Evolutionary conservation across 2,329 filamentous ascomycete species (phyloP).

Genomic region (Aspergillus sergii): DNA sequence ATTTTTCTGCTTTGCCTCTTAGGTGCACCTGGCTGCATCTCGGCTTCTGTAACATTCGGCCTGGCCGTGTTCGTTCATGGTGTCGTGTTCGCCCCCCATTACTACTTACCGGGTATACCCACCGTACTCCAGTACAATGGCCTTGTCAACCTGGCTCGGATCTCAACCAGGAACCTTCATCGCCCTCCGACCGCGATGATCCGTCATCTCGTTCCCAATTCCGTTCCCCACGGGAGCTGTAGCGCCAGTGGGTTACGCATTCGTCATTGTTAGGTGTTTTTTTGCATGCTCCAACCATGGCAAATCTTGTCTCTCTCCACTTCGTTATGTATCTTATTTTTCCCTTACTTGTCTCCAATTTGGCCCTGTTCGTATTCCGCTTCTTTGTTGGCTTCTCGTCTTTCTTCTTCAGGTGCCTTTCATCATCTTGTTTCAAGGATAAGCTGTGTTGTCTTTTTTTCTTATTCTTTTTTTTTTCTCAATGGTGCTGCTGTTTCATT

Average conservation of each 20-base stretch:
- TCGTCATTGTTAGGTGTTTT: slow-evolving; percentile 30
- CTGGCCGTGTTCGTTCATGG: slow-evolving; percentile 22
- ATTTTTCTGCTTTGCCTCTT: slow-evolving; percentile 4
- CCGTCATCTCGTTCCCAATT: slow-evolving; percentile 16
- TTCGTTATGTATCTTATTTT: slow-evolving; percentile 28
- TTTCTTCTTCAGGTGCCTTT: not conserved
- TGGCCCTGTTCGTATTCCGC: slow-evolving; percentile 5
- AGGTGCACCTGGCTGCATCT: slow-evolving; percentile 11
- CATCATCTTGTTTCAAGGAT: slow-evolving; percentile 7
- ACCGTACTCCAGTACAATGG: slow-evolving; percentile 8
- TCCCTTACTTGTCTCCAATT: slow-evolving; percentile 19
- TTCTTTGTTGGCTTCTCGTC: slow-evolving; percentile 10
- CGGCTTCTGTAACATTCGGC: not conserved
- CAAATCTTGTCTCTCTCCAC: slow-evolving; percentile 16
- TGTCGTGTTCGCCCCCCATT: slow-evolving; percentile 8
- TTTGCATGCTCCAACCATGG: slow-evolving; percentile 24
- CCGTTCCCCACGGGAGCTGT: slow-evolving; percentile 8
- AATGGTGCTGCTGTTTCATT: not conserved
- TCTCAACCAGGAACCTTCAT: slow-evolving; percentile 4
- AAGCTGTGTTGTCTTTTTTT: not conserved
- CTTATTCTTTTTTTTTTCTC: too few species aligned
- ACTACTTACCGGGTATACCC: not conserved
- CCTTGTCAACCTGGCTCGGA: slow-evolving; percentile 14
- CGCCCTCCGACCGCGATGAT: slow-evolving; percentile 16
- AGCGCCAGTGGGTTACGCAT: slow-evolving; percentile 22